Percentiles rank a stretch among this genome's conserved stretches.
phyloP scores from a whole-genome alignment of 2,329 filamentous ascomycete species.

The Fusarium sp. region DNA sequence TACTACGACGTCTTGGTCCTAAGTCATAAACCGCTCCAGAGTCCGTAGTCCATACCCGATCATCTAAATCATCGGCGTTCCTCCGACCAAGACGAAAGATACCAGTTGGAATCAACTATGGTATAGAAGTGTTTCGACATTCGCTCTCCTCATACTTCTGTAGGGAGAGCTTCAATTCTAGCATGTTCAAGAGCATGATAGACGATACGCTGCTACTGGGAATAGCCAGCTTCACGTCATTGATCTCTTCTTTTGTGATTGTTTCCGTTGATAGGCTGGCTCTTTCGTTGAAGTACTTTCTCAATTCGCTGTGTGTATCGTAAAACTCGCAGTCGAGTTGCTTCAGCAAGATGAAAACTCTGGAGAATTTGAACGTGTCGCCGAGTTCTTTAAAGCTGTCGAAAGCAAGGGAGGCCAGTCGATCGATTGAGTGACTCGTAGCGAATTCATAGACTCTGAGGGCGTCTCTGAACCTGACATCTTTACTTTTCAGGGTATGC shows the following conservation, averaged over 20 bases:
- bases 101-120: not conserved
- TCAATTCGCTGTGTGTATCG: too few species aligned
- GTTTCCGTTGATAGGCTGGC: too few species aligned
- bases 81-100: not conserved
- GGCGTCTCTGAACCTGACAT: not conserved
- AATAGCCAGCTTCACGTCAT: not conserved
- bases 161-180: not conserved
- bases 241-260: not conserved
- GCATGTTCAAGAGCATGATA: not conserved
- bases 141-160: not conserved
- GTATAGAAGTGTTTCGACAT: not conserved
- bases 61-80: not conserved
- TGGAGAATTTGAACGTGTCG: not conserved
- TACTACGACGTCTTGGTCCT: too few species aligned
- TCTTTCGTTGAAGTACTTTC: too few species aligned
- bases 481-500: too few species aligned
- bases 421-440: accelerated
- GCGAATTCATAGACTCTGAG: not conserved
- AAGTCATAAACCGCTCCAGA: too few species aligned
- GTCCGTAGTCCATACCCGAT: not conserved
- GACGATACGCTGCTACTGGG: not conserved
- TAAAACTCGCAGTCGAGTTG: too few species aligned
- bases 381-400: not conserved
- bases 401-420: not conserved
- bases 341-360: not conserved